Evolutionary conservation across 2,329 filamentous ascomycete genomes (phyloP).

Genomic region (Gnomoniopsis smithogilvyi): DNA sequence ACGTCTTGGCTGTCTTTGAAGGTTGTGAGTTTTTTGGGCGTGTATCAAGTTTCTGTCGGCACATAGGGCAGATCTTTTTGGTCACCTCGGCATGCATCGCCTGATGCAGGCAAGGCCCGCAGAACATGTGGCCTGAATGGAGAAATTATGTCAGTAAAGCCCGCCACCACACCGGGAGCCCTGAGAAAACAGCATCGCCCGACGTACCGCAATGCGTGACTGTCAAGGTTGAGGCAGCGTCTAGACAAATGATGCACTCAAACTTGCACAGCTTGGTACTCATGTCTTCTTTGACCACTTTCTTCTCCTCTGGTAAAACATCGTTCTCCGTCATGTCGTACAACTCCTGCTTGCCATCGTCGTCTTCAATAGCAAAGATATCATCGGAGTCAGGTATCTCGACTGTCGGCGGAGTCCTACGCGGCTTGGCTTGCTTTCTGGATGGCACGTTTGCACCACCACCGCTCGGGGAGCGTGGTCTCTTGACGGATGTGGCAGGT

Average conservation of each 20-base stretch:
- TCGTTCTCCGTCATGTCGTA: slow-evolving; percentile 40
- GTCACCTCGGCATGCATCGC: slow-evolving; percentile 54
- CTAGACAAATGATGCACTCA: slow-evolving; percentile 68
- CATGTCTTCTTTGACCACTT: slow-evolving; percentile 42
- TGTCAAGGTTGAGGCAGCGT: slow-evolving; percentile 54
- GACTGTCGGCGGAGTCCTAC: background rate
- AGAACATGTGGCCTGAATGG: slow-evolving; percentile 63
- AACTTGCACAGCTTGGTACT: slow-evolving; percentile 52
- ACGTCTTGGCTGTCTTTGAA: slow-evolving; percentile 42
- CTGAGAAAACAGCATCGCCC: too few relatives aligned
- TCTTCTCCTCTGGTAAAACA: slow-evolving; percentile 40
- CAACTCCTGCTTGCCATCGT: slow-evolving; percentile 25
- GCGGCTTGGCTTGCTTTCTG: background rate
- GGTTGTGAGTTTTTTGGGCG: slow-evolving; percentile 28
- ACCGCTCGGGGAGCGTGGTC: slow-evolving; percentile 1
- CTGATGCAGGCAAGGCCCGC: slow-evolving; percentile 58
- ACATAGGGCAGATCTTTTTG: slow-evolving; percentile 62
- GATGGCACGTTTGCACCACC: background rate
- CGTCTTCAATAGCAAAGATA: slow-evolving; percentile 26
- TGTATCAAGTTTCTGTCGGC: slow-evolving; percentile 54
- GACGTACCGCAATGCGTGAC: slow-evolving; percentile 65
- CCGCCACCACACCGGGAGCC: too few relatives aligned
- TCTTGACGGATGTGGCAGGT: slow-evolving; percentile 10
- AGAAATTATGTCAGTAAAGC: background rate
- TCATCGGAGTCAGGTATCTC: slow-evolving; percentile 16